Percentiles rank a stretch among this genome's conserved stretches.
phyloP scores from a whole-genome alignment of 1,284 basidiomycete species.

The Ustanciosporium gigantosporum region DNA sequence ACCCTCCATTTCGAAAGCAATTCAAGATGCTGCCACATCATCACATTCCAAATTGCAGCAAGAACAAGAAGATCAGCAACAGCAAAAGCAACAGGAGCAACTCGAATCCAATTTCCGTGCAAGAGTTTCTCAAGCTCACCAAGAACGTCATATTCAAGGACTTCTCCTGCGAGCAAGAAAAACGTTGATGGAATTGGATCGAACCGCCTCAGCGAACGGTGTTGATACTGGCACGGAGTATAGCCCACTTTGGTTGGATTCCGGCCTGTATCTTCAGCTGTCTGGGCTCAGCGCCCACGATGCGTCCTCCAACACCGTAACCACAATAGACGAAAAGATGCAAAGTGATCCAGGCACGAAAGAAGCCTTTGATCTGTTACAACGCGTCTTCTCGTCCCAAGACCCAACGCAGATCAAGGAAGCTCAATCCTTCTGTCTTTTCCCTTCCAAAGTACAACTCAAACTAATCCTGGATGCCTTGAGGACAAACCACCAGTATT shows the following conservation, averaged over 20 bases:
- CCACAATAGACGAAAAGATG: slow-evolving; percentile 16
- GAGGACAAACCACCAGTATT: slow-evolving; percentile 19
- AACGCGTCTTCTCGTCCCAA: slow-evolving; percentile 6
- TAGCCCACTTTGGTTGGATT: slow-evolving; percentile 45
- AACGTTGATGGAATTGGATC: slow-evolving; percentile 31
- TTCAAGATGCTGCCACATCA: slow-evolving; percentile 1
- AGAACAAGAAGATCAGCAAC: background rate
- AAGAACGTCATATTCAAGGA: slow-evolving; percentile 13
- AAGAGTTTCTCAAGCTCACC: slow-evolving; percentile 10
- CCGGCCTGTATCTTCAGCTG: slow-evolving; percentile 4
- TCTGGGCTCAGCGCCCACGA: slow-evolving; percentile 9
- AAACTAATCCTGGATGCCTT: slow-evolving; percentile 17
- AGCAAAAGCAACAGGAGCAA: background rate
- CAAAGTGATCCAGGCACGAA: slow-evolving; percentile 11
- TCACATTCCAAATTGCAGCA: background rate
- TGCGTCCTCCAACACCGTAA: background rate
- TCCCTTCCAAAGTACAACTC: slow-evolving; percentile 14
- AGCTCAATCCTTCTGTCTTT: slow-evolving; percentile 9
- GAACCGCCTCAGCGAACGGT: too few species aligned
- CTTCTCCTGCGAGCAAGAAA: slow-evolving; percentile 29
- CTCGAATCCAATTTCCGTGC: slow-evolving; percentile 17
- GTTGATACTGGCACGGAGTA: slow-evolving; percentile 13
- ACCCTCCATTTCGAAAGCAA: slow-evolving; percentile 2
- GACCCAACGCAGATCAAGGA: slow-evolving; percentile 3
- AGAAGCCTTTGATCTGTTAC: slow-evolving; percentile 16